These are phyloP conservation scores for Solanum chacoense DNA, from an alignment of 305 asterid genomes.

Conservation along the genomic window DNA sequence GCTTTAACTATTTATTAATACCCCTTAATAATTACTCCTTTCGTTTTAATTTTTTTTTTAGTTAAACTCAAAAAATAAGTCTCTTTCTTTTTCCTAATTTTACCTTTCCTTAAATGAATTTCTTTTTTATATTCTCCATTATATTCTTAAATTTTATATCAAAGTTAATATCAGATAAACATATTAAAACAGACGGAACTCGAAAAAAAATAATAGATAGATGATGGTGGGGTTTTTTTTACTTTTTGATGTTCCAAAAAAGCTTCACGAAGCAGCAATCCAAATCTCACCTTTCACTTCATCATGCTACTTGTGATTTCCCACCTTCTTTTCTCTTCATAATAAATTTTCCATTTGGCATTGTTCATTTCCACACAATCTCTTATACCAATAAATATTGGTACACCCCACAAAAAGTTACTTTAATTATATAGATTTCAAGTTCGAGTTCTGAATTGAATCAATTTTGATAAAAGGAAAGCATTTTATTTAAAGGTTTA, in stretches of 20 bases:
- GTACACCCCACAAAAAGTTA: background rate
- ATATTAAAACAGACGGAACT: fast-evolving
- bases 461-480: background rate
- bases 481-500: background rate
- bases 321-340: background rate
- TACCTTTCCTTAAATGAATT: background rate
- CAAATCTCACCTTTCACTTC: background rate
- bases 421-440: background rate
- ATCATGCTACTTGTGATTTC: background rate
- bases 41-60: too few species aligned
- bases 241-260: background rate
- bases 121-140: too few species aligned
- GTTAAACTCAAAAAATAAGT: background rate
- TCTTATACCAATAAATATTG: background rate
- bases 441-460: background rate
- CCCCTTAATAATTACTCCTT: too few species aligned
- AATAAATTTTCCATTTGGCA: background rate
- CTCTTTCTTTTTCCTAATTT: background rate
- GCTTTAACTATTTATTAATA: too few species aligned
- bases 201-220: fast-evolving
- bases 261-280: background rate
- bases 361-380: background rate
- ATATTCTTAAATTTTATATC: too few species aligned
- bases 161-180: background rate
- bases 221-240: background rate